phyloP scores from a whole-genome alignment of 768 basidiomycete genomes.

The Suillus plorans region DNA sequence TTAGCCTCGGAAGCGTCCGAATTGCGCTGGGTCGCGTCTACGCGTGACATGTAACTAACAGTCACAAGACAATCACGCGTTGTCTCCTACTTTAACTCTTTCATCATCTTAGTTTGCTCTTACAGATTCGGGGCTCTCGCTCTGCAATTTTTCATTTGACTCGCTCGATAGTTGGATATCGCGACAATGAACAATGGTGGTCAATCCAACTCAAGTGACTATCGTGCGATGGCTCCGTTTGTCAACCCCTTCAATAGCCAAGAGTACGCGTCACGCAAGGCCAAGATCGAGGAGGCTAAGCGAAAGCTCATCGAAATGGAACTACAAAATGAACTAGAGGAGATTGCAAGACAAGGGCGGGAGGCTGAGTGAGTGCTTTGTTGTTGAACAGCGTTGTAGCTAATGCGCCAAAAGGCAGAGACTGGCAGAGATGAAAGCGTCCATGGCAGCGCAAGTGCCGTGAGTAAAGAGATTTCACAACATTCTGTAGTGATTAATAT shows the following conservation, averaged over 20 bases:
- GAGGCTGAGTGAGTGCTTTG: constrained; percentile 40
- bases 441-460: not conserved
- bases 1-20: constrained; percentile 13
- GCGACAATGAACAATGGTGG: not conserved
- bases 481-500: not conserved
- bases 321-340: constrained; percentile 27
- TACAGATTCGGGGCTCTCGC: not conserved
- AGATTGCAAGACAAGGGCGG: constrained; percentile 41
- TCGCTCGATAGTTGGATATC: not conserved
- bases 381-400: constrained; percentile 3
- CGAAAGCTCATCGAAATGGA: not conserved
- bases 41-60: constrained; percentile 3
- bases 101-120: not conserved
- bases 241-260: not conserved
- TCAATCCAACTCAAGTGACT: not conserved
- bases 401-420: constrained; percentile 15
- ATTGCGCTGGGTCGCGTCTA: constrained; percentile 1
- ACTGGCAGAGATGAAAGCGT: constrained; percentile 14
- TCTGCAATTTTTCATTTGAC: not conserved
- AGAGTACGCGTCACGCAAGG: not conserved
- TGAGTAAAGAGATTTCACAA: not conserved
- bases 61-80: not conserved
- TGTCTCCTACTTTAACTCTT: not conserved
- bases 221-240: not conserved
- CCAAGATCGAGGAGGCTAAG: constrained; percentile 1